phyloP scores from a whole-genome alignment of 192 early-diverging fungal species.

The Podila clonocystis region DNA sequence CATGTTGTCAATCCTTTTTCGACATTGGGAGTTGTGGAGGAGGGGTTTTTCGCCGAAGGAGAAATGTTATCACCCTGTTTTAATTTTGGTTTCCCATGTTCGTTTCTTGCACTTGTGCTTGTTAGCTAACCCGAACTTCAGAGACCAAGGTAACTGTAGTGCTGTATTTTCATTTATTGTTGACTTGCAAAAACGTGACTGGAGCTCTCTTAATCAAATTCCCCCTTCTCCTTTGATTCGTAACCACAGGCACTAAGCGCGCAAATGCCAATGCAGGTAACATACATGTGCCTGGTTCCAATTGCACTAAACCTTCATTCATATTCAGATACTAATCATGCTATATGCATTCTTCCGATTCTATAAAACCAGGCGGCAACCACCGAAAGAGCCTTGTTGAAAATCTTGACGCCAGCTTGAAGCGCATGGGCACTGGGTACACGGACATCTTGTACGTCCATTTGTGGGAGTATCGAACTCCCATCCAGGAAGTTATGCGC shows the following conservation, averaged over 20 bases:
- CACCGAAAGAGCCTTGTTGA: conserved; percentile 56
- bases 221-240: too few relatives aligned
- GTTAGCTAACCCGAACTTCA: too few relatives aligned
- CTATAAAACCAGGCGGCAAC: conserved; percentile 39
- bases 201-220: too few relatives aligned
- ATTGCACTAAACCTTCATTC: neutral
- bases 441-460: conserved; percentile 60
- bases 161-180: too few relatives aligned
- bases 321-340: neutral
- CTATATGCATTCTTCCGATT: neutral
- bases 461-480: conserved; percentile 59
- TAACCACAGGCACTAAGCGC: too few relatives aligned
- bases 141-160: too few relatives aligned
- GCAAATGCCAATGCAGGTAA: too few relatives aligned
- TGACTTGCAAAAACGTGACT: too few relatives aligned
- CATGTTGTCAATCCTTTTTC: neutral
- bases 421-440: conserved; percentile 59
- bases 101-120: too few relatives aligned
- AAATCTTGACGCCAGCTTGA: conserved; percentile 61
- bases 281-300: too few relatives aligned
- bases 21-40: neutral
- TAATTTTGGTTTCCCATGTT: neutral
- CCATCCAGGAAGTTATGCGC: conserved; percentile 76
- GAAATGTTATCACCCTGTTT: neutral
- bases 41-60: neutral